Conservation (phyloP, 768 basidiomycete genomes). For the Rhodosporidiobolus odoratus region DNA sequence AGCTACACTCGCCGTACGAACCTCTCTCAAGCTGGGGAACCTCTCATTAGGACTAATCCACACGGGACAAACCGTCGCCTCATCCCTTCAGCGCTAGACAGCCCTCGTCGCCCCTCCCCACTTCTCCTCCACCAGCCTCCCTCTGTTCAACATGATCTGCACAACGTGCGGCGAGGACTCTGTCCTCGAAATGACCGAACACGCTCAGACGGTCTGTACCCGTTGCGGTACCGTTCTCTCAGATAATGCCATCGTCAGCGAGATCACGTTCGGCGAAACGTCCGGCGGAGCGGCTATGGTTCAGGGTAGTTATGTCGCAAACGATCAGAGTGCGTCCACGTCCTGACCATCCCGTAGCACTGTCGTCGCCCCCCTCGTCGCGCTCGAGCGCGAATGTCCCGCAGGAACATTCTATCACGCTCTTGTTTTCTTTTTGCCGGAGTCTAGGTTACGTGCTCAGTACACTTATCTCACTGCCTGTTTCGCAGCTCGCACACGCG, state of each 20-base stretch:
- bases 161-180: conserved; percentile 33
- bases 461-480: background rate
- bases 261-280: conserved; percentile 92
- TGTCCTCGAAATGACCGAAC: conserved; percentile 32
- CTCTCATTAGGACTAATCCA: no score
- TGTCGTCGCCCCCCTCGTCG: no score
- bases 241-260: conserved; percentile 87
- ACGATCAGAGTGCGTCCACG: conserved; percentile 79
- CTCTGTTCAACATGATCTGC: conserved; percentile 25
- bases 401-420: no score
- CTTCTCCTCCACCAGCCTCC: background rate
- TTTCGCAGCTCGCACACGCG: conserved; percentile 60
- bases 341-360: no score
- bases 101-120: background rate
- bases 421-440: background rate
- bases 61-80: no score
- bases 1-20: no score
- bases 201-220: conserved; percentile 36
- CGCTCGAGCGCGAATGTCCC: no score
- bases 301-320: conserved; percentile 84
- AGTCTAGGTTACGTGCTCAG: background rate
- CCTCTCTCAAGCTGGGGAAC: no score
- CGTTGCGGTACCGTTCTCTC: conserved; percentile 56
- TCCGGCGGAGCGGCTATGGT: conserved; percentile 88
- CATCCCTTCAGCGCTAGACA: no score